phyloP scores from a whole-genome alignment of 192 early-diverging fungal species.

The Gigaspora rosea region DNA sequence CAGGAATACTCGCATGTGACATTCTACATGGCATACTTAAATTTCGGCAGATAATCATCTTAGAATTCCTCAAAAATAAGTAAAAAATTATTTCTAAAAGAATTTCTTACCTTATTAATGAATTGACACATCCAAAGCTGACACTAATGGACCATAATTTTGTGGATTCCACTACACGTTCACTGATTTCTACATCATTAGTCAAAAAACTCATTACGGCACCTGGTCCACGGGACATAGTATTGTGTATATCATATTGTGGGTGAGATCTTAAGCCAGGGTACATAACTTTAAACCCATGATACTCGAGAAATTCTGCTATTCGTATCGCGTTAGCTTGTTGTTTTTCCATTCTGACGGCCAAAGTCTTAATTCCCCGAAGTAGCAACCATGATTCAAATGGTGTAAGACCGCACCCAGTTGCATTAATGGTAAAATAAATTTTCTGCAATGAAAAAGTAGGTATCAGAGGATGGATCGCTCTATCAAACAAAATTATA shows the following conservation, averaged over 20 bases:
- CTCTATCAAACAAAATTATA: not conserved
- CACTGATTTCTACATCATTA: conserved; percentile 74
- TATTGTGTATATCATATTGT: conserved; percentile 78
- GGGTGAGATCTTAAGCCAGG: conserved; percentile 85
- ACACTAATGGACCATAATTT: conserved; percentile 92
- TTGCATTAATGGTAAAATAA: conserved; percentile 94
- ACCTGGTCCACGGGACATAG: conserved; percentile 82
- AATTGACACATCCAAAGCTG: conserved; percentile 98
- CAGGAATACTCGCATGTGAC: conserved; percentile 97
- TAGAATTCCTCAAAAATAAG: not conserved
- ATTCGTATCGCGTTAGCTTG: conserved; percentile 81
- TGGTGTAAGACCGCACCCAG: conserved; percentile 84
- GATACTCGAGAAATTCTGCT: conserved; percentile 78
- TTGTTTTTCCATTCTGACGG: conserved; percentile 95
- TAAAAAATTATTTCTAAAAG: not conserved
- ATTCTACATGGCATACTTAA: conserved; percentile 94
- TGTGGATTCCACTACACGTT: conserved; percentile 80
- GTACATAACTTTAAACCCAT: conserved; percentile 85
- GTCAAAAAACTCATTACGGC: conserved; percentile 96
- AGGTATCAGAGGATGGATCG: not conserved
- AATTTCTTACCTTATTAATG: conserved; percentile 76
- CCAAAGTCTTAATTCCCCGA: conserved; percentile 93
- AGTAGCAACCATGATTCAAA: conserved; percentile 94
- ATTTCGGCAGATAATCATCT: not conserved
- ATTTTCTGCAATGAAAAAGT: conserved; percentile 54